Evolutionary conservation across 176 grass and related monocot species (phyloP), one percentile per base, ranked within the genome.

Genomic region (Rhynchospora pubera): DNA sequence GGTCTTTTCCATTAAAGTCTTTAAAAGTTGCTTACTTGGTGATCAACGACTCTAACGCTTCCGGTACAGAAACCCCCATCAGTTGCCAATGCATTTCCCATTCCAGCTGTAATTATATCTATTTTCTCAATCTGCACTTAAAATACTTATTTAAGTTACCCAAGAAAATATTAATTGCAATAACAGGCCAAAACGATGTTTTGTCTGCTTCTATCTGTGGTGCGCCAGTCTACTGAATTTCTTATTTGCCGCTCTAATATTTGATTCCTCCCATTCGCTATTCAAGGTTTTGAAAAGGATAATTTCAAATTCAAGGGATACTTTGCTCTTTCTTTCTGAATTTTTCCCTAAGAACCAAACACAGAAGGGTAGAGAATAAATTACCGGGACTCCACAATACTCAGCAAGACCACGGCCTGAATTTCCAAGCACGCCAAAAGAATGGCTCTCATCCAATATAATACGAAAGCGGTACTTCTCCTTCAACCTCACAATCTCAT

Each of bases 1-100:
- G 65, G 32, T 2, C 39, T 47, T 81, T 46, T 45, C 58, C 18
- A 47, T 64, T n/a, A 28, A 24, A 50, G 15, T 60, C n/a, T 55
- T 79, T 43, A 19, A 5, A 62, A 46, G n/a, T 89, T 83, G 44
- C 53, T 34, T 91, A 94, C 95, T 83, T 97, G 92, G 82, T 97
- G 95, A 87, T 97, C 95, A 88, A 97, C 95, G 82, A 97, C 95
- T 89, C 92, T 94, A 71, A 80, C 85, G 87, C 87, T 94, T 89
- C 92, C 92, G 47, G 95, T 92, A 86, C 95, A 97, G 84, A 97
- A 97, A 23, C 95, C 95, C 80, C 95, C 95, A 79, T 97, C 92
- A 50, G 87, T 97, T 65, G 92, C 95, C 83, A 92, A 79, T 51
- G 92, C 90, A 86, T 94, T 97, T 81, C 95, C 94, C 94, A 97